These are phyloP conservation scores for Zygosaccharomyces pseudorouxii DNA, from an alignment of 805 yeast genomes.

Conservation along the genomic window DNA sequence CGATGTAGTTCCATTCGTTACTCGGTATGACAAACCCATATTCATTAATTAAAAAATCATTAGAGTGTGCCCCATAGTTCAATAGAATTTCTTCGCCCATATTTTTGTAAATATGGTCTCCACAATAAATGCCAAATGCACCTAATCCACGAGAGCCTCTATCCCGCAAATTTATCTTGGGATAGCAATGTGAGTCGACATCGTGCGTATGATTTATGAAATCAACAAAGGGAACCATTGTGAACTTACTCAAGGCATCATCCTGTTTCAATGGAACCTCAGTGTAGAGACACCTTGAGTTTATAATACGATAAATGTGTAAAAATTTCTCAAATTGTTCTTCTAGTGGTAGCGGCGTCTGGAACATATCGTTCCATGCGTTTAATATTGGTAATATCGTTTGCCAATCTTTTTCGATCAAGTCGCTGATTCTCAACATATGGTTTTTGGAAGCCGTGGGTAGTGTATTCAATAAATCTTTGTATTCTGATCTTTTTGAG, in stretches of 20 bases:
- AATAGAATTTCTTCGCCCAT: constrained; percentile 57
- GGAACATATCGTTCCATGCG: constrained; percentile 18
- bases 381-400: constrained; percentile 31
- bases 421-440: constrained; percentile 38
- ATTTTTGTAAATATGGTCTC: constrained; percentile 17
- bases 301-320: constrained; percentile 83
- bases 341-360: not conserved
- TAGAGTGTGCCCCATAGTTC: constrained; percentile 85
- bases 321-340: constrained; percentile 37
- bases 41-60: constrained; percentile 75
- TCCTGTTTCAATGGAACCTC: constrained; percentile 51
- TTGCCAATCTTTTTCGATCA: constrained; percentile 45
- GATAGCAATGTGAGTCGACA: constrained; percentile 47
- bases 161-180: constrained; percentile 36
- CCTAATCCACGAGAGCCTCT: constrained; percentile 27
- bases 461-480: constrained; percentile 35
- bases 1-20: constrained; percentile 69
- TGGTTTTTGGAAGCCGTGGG: constrained; percentile 44
- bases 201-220: constrained; percentile 65
- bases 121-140: constrained; percentile 28
- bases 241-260: constrained; percentile 56
- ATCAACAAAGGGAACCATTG: constrained; percentile 90
- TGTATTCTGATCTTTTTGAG: constrained; percentile 26
- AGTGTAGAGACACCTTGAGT: constrained; percentile 87
- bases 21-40: constrained; percentile 68